Conservation (phyloP, 2,329 filamentous ascomycete genomes). For the Trichoderma citrinoviride region DNA sequence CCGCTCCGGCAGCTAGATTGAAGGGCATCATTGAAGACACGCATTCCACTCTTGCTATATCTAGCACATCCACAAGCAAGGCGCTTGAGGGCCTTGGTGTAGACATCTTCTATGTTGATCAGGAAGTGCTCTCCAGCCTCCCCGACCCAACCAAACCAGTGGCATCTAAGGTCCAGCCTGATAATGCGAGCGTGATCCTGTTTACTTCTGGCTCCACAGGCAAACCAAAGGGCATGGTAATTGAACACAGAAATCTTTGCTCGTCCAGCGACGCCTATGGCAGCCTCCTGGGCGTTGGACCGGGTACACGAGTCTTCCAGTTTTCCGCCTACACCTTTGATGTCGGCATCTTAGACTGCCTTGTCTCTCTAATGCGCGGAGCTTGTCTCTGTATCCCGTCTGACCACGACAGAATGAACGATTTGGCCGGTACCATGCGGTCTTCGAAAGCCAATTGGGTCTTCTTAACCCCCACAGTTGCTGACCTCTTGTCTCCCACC, state of each 20-base stretch:
- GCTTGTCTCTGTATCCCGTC: conserved; percentile 26
- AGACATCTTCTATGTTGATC: conserved; percentile 2
- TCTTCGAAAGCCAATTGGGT: conserved; percentile 13
- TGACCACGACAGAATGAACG: conserved; percentile 22
- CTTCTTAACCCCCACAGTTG: conserved; percentile 25
- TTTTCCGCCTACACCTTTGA: conserved; percentile 27
- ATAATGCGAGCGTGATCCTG: conserved; percentile 13
- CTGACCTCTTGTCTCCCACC: conserved; percentile 14
- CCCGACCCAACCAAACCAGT: background rate
- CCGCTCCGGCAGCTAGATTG: background rate
- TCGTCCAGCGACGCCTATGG: conserved; percentile 18
- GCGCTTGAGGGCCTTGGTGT: background rate
- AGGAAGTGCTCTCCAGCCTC: background rate
- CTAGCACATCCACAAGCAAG: background rate
- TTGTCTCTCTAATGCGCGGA: conserved; percentile 23
- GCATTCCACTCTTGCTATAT: background rate
- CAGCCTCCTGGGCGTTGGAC: conserved; percentile 4
- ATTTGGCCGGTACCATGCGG: conserved; percentile 21
- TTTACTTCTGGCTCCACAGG: conserved; percentile 19
- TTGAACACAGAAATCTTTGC: conserved; percentile 19
- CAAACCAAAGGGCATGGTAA: conserved; percentile 17
- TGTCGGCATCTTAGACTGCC: conserved; percentile 24
- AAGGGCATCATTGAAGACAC: background rate
- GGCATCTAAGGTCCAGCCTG: background rate
- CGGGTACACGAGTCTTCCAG: conserved; percentile 22